Percentiles rank a stretch among this genome's conserved stretches.
Conservation (phyloP, 352 stramenopile species). For the Elongisporangium prolatum region DNA sequence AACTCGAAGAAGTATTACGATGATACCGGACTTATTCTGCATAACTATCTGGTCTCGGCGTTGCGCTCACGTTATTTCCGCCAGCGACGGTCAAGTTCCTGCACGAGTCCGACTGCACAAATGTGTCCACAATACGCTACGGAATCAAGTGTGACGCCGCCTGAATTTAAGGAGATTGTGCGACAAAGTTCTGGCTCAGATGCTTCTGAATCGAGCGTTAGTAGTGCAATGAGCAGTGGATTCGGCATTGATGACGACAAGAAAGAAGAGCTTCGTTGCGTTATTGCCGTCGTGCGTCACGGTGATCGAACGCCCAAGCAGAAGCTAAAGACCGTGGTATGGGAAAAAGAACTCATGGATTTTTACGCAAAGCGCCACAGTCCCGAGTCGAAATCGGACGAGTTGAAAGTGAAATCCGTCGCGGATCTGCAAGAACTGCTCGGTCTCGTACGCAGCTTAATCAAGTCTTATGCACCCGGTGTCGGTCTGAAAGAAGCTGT, state of each 20-base stretch:
- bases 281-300: constrained; percentile 98
- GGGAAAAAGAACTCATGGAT: constrained; percentile 77
- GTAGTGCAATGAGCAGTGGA: constrained; percentile 40
- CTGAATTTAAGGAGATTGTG: constrained; percentile 20
- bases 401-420: constrained; percentile 84
- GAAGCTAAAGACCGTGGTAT: constrained; percentile 95
- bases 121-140: constrained; percentile 82
- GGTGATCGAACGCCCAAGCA: constrained; percentile 99
- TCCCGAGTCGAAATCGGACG: constrained; percentile 68
- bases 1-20: constrained; percentile 99
- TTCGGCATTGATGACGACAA: constrained; percentile 55
- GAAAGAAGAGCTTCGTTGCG: constrained; percentile 96
- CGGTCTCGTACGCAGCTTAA: constrained; percentile 71
- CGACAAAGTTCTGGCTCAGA: constrained; percentile 63
- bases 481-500: constrained; percentile 79
- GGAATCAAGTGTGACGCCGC: constrained; percentile 23
- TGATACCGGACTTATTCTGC: constrained; percentile 95
- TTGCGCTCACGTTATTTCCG: constrained; percentile 78
- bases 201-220: constrained; percentile 64
- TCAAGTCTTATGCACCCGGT: constrained; percentile 74
- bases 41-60: constrained; percentile 85
- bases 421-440: constrained; percentile 76
- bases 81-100: constrained; percentile 54
- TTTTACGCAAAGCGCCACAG: constrained; percentile 72
- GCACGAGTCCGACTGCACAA: constrained; percentile 30